Evolutionary conservation across 805 yeast genomes (phyloP).

Genomic region (Pichia nanzhaoensis): DNA sequence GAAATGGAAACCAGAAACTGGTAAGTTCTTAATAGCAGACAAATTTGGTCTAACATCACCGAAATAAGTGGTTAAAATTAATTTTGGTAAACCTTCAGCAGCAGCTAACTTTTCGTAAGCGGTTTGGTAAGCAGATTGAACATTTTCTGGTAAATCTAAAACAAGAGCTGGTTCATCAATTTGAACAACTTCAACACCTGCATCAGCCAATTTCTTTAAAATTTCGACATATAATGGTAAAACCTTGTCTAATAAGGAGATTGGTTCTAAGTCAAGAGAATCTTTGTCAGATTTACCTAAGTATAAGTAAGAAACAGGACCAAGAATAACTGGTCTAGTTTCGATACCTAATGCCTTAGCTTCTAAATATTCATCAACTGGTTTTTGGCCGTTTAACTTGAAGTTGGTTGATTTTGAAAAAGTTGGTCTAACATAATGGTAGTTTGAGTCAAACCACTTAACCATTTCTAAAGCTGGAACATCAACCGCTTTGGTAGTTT

Average conservation of each 20-base stretch:
- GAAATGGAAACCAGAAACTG: constrained; percentile 93
- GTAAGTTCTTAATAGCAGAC: constrained; percentile 78
- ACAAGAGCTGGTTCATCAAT: constrained; percentile 97
- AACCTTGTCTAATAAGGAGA: constrained; percentile 79
- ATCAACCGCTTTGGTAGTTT: constrained; percentile 81
- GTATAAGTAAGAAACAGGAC: constrained; percentile 92
- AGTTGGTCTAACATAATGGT: constrained; percentile 99
- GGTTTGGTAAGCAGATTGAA: constrained; percentile 79
- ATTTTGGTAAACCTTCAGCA: constrained; percentile 65
- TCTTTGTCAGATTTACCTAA: constrained; percentile 99
- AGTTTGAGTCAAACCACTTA: constrained; percentile 99
- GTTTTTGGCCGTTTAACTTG: constrained; percentile 94
- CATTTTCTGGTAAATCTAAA: constrained; percentile 79
- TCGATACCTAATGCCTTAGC: constrained; percentile 94
- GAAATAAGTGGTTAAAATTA: constrained; percentile 86
- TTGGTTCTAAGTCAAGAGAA: constrained; percentile 90
- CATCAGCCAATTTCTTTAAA: constrained; percentile 78
- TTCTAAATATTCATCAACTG: constrained; percentile 95
- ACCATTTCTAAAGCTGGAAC: constrained; percentile 99
- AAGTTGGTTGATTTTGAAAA: constrained; percentile 91
- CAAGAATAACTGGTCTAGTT: constrained; percentile 95
- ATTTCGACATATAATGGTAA: constrained; percentile 91
- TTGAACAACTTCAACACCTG: constrained; percentile 94
- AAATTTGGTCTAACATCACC: constrained; percentile 98
- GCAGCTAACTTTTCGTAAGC: constrained; percentile 75